Percentiles rank a stretch among this genome's conserved stretches.
Evolutionary conservation across 1,284 basidiomycete species (phyloP).

Genomic region (Ceratobasidium sp.): DNA sequence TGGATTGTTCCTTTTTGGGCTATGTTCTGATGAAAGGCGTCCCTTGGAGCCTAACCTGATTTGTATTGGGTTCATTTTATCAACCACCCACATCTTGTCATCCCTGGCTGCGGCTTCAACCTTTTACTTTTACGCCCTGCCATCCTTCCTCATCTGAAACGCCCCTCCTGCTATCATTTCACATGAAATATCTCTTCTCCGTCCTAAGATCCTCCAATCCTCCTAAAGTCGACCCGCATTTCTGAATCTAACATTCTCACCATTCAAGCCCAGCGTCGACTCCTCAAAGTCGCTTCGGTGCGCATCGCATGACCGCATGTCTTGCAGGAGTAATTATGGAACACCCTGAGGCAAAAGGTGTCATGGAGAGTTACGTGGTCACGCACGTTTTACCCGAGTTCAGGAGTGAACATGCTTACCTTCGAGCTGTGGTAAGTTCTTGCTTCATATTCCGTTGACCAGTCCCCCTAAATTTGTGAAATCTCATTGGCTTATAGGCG

Average conservation of each 20-base stretch:
- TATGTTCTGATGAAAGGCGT: not conserved
- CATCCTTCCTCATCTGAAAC: no score
- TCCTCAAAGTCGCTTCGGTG: conserved; percentile 78
- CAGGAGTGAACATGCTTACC: conserved; percentile 68
- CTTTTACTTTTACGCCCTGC: no score
- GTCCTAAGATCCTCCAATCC: not conserved
- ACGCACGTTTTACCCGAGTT: conserved; percentile 80
- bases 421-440: conserved; percentile 75
- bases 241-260: no score
- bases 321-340: conserved; percentile 81
- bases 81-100: not conserved
- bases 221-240: no score
- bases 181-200: not conserved
- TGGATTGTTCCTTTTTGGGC: conserved; percentile 45
- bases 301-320: conserved; percentile 80
- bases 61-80: no score
- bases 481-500: conserved; percentile 61
- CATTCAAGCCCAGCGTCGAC: conserved; percentile 52
- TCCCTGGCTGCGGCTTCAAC: no score
- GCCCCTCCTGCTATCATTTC: not conserved
- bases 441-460: conserved; percentile 8
- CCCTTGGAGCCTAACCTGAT: no score
- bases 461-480: conserved; percentile 24
- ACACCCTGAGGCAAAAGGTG: conserved; percentile 78
- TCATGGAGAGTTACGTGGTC: conserved; percentile 79